A percentile compares a stretch with the other conserved stretches of the same genome.
Conservation (phyloP, 2,329 filamentous ascomycete genomes). For the Rhytidhysteron rufulum region DNA sequence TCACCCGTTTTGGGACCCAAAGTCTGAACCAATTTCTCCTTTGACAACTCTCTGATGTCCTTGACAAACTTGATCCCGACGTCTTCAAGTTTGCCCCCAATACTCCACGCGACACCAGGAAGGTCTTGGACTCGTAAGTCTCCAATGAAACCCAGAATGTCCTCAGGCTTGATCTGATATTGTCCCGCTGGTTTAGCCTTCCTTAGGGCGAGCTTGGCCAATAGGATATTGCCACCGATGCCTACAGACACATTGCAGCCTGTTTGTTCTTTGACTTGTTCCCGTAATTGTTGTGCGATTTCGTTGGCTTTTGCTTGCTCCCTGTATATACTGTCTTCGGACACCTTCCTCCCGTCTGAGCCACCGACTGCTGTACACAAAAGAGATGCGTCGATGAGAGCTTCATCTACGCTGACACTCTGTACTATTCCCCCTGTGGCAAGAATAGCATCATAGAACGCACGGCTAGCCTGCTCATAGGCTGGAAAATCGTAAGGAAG, state of each 20-base stretch:
- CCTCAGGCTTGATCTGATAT: conserved; percentile 78
- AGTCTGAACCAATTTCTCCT: conserved; percentile 67
- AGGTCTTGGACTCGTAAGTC: conserved; percentile 74
- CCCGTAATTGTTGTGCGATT: conserved; percentile 64
- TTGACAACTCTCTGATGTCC: conserved; percentile 73
- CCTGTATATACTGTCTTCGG: conserved; percentile 66
- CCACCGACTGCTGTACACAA: conserved; percentile 63
- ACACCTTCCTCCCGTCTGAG: conserved; percentile 61
- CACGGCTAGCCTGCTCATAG: conserved; percentile 85
- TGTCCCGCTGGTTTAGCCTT: conserved; percentile 95
- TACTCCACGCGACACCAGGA: conserved; percentile 88
- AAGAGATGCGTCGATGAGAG: conserved; percentile 76
- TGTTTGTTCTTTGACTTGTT: conserved; percentile 68
- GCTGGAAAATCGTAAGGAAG: conserved; percentile 94
- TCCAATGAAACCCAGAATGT: conserved; percentile 72
- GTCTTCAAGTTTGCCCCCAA: conserved; percentile 82
- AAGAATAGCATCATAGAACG: conserved; percentile 83
- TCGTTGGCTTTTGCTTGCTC: conserved; percentile 77
- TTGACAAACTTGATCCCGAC: conserved; percentile 77
- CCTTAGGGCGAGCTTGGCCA: conserved; percentile 84
- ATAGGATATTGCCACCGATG: conserved; percentile 84
- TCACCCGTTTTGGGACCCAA: conserved; percentile 91
- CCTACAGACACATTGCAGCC: conserved; percentile 88
- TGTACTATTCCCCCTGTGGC: conserved; percentile 79
- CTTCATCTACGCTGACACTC: conserved; percentile 96